A percentile compares a stretch with the other conserved stretches of the same genome.
phyloP scores from a whole-genome alignment of 805 yeast genomes.

The Kuraishia hungarica region DNA sequence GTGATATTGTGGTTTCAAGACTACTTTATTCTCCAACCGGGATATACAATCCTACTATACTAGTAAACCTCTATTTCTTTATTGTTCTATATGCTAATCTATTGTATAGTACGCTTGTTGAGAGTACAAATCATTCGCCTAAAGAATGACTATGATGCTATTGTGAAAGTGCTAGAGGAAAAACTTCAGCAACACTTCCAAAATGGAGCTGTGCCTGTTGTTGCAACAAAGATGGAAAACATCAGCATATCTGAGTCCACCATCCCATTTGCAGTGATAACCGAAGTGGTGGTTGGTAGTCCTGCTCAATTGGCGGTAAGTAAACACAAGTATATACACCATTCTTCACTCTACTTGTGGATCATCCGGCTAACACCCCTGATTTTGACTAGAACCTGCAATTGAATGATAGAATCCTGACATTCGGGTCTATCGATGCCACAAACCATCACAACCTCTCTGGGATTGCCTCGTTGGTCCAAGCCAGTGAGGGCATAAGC shows the following conservation, averaged over 20 bases:
- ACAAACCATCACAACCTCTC: conserved; percentile 45
- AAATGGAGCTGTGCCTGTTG: not conserved
- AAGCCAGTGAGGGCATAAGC: conserved; percentile 26
- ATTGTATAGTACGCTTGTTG: conserved; percentile 41
- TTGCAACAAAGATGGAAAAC: not conserved
- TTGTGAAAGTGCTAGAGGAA: conserved; percentile 37
- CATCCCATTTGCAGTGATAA: conserved; percentile 49
- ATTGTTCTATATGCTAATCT: not conserved
- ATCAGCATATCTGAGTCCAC: conserved; percentile 5
- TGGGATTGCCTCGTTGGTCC: conserved; percentile 35
- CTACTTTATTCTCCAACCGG: too few species aligned
- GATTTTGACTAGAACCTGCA: conserved; percentile 34
- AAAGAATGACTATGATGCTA: conserved; percentile 55
- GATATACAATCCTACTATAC: too few species aligned
- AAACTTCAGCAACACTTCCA: conserved; percentile 32
- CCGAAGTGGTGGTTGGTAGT: conserved; percentile 37
- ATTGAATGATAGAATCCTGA: conserved; percentile 43
- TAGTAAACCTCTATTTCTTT: too few species aligned
- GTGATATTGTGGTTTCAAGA: too few species aligned
- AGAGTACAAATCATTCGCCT: conserved; percentile 59
- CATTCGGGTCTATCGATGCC: conserved; percentile 46
- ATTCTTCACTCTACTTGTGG: too few species aligned
- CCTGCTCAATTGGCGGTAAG: conserved; percentile 44
- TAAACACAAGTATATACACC: not conserved
- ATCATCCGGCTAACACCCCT: not conserved